Evolutionary conservation across 2,329 filamentous ascomycete species (phyloP).

Genomic region (Cladosporium cucumerinum): DNA sequence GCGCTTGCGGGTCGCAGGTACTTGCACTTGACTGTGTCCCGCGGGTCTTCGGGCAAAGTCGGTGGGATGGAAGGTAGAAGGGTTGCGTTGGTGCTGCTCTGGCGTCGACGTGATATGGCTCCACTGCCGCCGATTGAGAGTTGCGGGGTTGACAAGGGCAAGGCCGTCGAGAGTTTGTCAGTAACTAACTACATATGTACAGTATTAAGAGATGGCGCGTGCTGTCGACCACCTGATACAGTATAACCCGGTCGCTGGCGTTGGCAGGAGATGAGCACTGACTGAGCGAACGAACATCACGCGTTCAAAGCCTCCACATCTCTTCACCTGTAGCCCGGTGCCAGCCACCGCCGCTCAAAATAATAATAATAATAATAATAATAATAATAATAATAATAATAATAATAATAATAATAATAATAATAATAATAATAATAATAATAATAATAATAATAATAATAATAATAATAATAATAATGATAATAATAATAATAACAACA

Average conservation of each 20-base stretch:
- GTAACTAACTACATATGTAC: no score
- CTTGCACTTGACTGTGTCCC: constrained; percentile 2
- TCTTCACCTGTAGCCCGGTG: neutral
- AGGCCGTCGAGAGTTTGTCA: neutral
- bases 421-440: no score
- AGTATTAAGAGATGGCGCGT: neutral
- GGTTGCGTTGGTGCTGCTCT: neutral
- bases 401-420: no score
- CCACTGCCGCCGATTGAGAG: neutral
- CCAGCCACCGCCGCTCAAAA: neutral
- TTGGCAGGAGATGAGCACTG: constrained; percentile 1
- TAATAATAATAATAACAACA: no score
- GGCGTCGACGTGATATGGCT: constrained; percentile 4
- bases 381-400: no score
- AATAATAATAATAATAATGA: no score
- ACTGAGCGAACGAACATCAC: neutral
- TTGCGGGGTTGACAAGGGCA: neutral
- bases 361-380: no score
- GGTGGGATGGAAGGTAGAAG: neutral
- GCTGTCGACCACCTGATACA: neutral
- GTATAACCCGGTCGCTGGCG: neutral
- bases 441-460: no score
- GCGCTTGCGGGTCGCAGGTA: neutral
- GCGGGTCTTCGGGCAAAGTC: neutral
- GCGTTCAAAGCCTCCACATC: neutral